Percentiles rank a stretch among this genome's conserved stretches.
Evolutionary conservation across 1,139 yeast species (phyloP).

Genomic region (Debaryomyces nepalensis): DNA sequence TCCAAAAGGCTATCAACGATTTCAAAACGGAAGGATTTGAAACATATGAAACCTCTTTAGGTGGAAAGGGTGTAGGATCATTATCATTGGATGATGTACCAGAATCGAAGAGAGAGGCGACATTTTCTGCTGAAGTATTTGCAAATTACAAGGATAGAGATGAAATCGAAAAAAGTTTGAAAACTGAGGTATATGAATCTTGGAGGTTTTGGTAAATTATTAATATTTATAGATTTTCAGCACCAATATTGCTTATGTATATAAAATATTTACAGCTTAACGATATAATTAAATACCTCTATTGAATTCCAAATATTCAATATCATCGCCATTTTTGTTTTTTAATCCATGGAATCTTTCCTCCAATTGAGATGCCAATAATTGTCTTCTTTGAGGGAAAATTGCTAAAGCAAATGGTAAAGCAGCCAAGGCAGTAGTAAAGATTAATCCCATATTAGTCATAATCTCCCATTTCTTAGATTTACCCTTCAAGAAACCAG

Average conservation of each 20-base stretch:
- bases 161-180: constrained; percentile 53
- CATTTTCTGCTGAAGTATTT: constrained; percentile 44
- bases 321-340: constrained; percentile 63
- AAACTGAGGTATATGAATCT: constrained; percentile 41
- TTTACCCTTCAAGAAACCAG: constrained; percentile 64
- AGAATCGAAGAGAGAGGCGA: constrained; percentile 17
- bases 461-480: constrained; percentile 65
- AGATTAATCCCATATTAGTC: constrained; percentile 82
- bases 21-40: constrained; percentile 62
- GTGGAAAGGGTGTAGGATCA: constrained; percentile 86
- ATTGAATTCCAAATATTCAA: constrained; percentile 76
- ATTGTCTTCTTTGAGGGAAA: constrained; percentile 83
- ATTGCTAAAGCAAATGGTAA: constrained; percentile 94
- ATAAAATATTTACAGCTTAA: constrained; percentile 8
- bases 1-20: constrained; percentile 42
- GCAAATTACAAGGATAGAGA: constrained; percentile 41
- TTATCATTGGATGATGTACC: constrained; percentile 31
- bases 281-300: constrained; percentile 70
- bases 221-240: constrained; percentile 9
- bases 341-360: constrained; percentile 60
- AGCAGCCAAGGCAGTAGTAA: constrained; percentile 81
- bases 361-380: constrained; percentile 66
- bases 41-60: constrained; percentile 80
- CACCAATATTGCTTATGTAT: constrained; percentile 3
- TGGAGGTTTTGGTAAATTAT: constrained; percentile 65